Evolutionary conservation across 2,329 filamentous ascomycete species (phyloP).

Genomic region (Penicillium sp.): DNA sequence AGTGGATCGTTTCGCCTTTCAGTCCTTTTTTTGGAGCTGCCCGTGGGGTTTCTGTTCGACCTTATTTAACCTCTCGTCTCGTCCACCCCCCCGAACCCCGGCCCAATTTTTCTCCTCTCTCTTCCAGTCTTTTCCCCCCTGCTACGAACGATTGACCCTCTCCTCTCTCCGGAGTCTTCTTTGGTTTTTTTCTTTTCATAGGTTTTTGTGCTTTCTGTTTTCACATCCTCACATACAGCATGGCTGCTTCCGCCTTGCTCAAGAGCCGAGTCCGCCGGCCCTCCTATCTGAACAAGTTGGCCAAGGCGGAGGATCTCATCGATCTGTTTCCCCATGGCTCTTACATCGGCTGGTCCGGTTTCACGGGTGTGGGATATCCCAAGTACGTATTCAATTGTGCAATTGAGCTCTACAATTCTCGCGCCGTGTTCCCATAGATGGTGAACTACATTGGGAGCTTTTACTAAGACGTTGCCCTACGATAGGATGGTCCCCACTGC

Average conservation of each 20-base stretch:
- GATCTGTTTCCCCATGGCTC: conserved; percentile 79
- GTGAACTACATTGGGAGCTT: background rate
- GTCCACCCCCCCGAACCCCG: conserved; percentile 5
- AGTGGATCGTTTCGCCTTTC: background rate
- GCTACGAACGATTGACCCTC: conserved; percentile 11
- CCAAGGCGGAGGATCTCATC: conserved; percentile 76
- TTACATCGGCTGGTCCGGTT: conserved; percentile 91
- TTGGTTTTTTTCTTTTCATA: background rate
- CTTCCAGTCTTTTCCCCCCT: conserved; percentile 7
- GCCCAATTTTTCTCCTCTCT: conserved; percentile 12
- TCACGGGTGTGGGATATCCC: conserved; percentile 87
- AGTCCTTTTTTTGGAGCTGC: background rate
- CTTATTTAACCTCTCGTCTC: conserved; percentile 14
- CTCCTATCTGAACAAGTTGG: conserved; percentile 78
- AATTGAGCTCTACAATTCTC: background rate
- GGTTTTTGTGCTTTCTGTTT: background rate
- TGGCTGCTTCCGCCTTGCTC: conserved; percentile 71
- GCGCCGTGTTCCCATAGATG: background rate
- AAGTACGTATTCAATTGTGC: conserved; percentile 61
- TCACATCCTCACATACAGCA: conserved; percentile 25
- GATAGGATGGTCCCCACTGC: conserved; percentile 78
- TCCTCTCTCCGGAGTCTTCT: conserved; percentile 7
- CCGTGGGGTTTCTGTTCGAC: conserved; percentile 21
- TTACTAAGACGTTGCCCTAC: background rate
- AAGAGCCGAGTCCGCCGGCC: conserved; percentile 75